phyloP scores from a whole-genome alignment of 176 grass and related monocot genomes.

The Juncus inflexus region DNA sequence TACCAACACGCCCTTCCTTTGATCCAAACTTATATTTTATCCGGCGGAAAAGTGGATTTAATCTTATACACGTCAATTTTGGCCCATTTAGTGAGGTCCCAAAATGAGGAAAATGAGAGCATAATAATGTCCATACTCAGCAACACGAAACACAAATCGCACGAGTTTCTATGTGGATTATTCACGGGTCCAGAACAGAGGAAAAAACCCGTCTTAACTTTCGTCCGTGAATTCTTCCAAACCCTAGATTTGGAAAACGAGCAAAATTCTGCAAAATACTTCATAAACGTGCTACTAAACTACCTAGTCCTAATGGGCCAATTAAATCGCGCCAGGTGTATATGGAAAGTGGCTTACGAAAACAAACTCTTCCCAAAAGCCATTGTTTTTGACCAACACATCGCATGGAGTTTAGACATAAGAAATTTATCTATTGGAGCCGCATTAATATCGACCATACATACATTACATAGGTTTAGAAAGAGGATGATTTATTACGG shows the following conservation, averaged over 20 bases:
- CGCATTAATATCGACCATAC: slow-evolving; percentile 57
- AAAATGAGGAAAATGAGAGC: slow-evolving; percentile 61
- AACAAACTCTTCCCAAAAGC: slow-evolving; percentile 96
- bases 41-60: slow-evolving; percentile 71
- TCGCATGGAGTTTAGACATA: slow-evolving; percentile 87
- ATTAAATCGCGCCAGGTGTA: slow-evolving; percentile 85
- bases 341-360: slow-evolving; percentile 96
- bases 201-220: slow-evolving; percentile 75
- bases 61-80: slow-evolving; percentile 95
- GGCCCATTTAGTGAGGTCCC: slow-evolving; percentile 64
- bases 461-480: slow-evolving; percentile 86
- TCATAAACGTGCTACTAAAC: slow-evolving; percentile 88
- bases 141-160: slow-evolving; percentile 65
- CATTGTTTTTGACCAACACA: slow-evolving; percentile 93
- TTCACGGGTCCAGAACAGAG: slow-evolving; percentile 92
- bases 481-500: slow-evolving; percentile 97
- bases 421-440: slow-evolving; percentile 68
- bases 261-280: slow-evolving; percentile 72
- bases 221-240: slow-evolving; percentile 84
- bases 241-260: slow-evolving; percentile 74
- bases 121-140: slow-evolving; percentile 89
- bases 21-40: slow-evolving; percentile 63
- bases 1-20: slow-evolving; percentile 70
- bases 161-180: slow-evolving; percentile 76
- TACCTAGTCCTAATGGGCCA: slow-evolving; percentile 95